Evolutionary conservation across 148 eudicot species (phyloP).

Genomic region (Rhododendron ovatum): DNA sequence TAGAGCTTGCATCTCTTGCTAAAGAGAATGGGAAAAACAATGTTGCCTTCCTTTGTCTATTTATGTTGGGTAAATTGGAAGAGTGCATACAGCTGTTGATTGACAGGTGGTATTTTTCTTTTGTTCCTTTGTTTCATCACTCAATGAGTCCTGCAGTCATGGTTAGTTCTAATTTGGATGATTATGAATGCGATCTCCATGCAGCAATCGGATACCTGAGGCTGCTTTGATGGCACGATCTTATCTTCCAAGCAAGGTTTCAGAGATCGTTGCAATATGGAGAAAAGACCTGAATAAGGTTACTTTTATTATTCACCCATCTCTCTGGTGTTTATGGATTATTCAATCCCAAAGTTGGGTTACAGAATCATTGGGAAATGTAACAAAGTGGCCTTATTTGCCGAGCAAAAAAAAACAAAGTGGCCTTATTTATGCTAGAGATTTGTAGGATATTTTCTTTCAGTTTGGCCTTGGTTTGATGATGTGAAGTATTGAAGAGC

Average conservation of each 20-base stretch:
- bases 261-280: conserved; percentile 88
- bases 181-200: conserved; percentile 17
- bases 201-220: conserved; percentile 96
- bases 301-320: neutral
- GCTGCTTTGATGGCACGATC: conserved; percentile 98
- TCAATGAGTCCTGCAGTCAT: neutral
- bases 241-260: conserved; percentile 92
- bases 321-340: neutral
- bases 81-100: conserved; percentile 90
- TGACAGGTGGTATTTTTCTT: conserved; percentile 52
- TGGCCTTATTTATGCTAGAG: neutral
- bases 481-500: neutral
- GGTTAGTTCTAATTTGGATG: neutral
- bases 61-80: conserved; percentile 84
- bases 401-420: neutral
- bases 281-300: conserved; percentile 94
- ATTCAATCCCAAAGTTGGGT: neutral
- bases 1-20: conserved; percentile 69
- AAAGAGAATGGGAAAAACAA: conserved; percentile 89
- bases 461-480: neutral
- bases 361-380: neutral
- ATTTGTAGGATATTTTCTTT: neutral
- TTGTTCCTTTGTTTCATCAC: neutral
- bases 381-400: conserved; percentile 2
- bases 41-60: conserved; percentile 87